A percentile compares a stretch with the other conserved stretches of the same genome.
phyloP scores from a whole-genome alignment of 805 yeast species.

The Maudiozyma pseudohumilis region DNA sequence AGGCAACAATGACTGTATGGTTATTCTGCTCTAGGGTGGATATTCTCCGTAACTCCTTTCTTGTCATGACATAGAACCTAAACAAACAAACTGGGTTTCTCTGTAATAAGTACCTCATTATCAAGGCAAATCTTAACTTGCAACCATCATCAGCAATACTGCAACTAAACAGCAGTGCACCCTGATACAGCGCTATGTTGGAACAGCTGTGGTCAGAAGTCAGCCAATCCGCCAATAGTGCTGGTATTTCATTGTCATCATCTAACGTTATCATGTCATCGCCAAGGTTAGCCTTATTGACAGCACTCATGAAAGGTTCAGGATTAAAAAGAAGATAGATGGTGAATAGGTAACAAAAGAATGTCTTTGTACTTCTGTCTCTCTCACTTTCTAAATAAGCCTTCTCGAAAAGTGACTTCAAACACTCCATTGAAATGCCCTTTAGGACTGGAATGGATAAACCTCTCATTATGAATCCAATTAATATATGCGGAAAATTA shows the following conservation, averaged over 20 bases:
- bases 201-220: conserved; percentile 22
- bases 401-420: conserved; percentile 35
- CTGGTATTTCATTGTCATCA: conserved; percentile 31
- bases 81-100: conserved; percentile 27
- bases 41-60: conserved; percentile 19
- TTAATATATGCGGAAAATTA: conserved; percentile 42
- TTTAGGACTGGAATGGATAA: conserved; percentile 47
- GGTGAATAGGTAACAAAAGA: conserved; percentile 22
- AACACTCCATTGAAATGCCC: conserved; percentile 35
- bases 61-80: conserved; percentile 24
- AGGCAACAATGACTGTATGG: conserved; percentile 24
- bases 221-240: conserved; percentile 24
- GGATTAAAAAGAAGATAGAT: conserved; percentile 30
- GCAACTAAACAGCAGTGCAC: conserved; percentile 26
- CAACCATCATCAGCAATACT: conserved; percentile 30
- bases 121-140: conserved; percentile 27
- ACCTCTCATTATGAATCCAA: conserved; percentile 44
- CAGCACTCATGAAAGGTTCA: conserved; percentile 26
- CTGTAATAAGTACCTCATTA: conserved; percentile 26
- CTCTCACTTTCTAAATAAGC: conserved; percentile 30
- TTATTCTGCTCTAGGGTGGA: conserved; percentile 22
- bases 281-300: conserved; percentile 29
- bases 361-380: conserved; percentile 6
- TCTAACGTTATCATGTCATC: conserved; percentile 24
- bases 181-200: conserved; percentile 29